Percentiles rank a stretch among this genome's conserved stretches.
Evolutionary conservation across 140 eudicot genomes (phyloP).

Genomic region (Erigeron philadelphicus): DNA sequence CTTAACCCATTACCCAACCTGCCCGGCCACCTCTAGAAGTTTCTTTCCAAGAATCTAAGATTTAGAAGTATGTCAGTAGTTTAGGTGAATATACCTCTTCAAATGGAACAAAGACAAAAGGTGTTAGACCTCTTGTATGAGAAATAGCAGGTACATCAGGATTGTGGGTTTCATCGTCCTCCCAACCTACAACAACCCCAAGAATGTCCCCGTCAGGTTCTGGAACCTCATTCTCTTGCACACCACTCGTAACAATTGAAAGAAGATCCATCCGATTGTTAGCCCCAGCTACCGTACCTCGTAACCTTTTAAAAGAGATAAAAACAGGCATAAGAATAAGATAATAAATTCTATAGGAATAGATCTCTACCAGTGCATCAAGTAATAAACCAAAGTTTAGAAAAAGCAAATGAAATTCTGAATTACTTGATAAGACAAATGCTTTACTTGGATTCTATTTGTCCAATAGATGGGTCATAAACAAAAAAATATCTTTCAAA

Average conservation of each 20-base stretch:
- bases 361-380: not conserved
- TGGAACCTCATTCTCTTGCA: constrained; percentile 59
- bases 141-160: constrained; percentile 96
- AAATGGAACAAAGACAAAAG: constrained; percentile 89
- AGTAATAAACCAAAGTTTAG: not conserved
- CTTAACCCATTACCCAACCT: not conserved
- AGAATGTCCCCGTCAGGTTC: constrained; percentile 76
- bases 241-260: constrained; percentile 89
- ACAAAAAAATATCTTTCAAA: not conserved
- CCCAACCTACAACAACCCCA: constrained; percentile 85
- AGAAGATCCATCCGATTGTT: constrained; percentile 89
- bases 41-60: not conserved
- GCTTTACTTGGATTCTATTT: constrained; percentile 1
- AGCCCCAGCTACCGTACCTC: constrained; percentile 85
- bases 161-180: constrained; percentile 90
- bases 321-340: constrained; percentile 15
- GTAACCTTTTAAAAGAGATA: constrained; percentile 47
- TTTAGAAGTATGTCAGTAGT: not conserved
- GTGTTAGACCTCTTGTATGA: constrained; percentile 84
- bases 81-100: constrained; percentile 58
- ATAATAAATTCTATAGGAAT: not conserved
- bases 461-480: not conserved
- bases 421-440: not conserved
- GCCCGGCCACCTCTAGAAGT: not conserved
- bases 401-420: not conserved